Evolutionary conservation across 1,284 basidiomycete species (phyloP), one percentile per base, ranked within the genome.

Genomic region (Cystobasidiaceae sp.): DNA sequence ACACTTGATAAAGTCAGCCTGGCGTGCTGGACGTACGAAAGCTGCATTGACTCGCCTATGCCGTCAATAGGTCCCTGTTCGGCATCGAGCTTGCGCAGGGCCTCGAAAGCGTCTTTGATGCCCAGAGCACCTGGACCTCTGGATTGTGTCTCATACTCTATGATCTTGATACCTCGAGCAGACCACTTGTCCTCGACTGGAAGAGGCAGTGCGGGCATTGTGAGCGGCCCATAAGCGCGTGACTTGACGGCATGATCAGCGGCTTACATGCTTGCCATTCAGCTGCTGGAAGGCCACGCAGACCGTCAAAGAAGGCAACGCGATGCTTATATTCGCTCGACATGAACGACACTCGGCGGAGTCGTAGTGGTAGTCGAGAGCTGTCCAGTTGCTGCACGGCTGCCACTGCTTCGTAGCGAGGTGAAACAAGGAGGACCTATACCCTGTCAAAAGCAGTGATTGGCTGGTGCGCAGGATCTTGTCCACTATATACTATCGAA

Each of bases 181-280:
- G 27, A 25, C 61, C 61, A 64, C 21, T 39, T 34, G 27, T 49
- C 23, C 30, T 64, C 43, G 32, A 55, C 61, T 64, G 61, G 11
- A 11, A 11, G 28, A 21, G 15, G 3, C 30, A 17, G 8, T 21
- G 21, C 11, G 7, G 21, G 23, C 13, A 39, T 25, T 34, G 30
- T 19, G 15, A n/a, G 17, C 21, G 21, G 25, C 3, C 4, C 32
- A 11, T 30, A 48, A 15, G 17, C 28, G 3, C 17, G 13, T 28
- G 54, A 13, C 37, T 8, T 23, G 25, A 45, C 34, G 5, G 19
- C 21, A 3, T 21, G 25, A 27, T 25, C 19, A 17, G 11, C 1
- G 30, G 37, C 43, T 46, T 33, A 64, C 61, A 64, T 25, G 45
- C 41, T 13, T 64, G n/a, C 50, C 51, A 55, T 28, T 64, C 61